A percentile compares a stretch with the other conserved stretches of the same genome.
phyloP scores from a whole-genome alignment of 345 rosid genomes.

The Hibiscus mutabilis region DNA sequence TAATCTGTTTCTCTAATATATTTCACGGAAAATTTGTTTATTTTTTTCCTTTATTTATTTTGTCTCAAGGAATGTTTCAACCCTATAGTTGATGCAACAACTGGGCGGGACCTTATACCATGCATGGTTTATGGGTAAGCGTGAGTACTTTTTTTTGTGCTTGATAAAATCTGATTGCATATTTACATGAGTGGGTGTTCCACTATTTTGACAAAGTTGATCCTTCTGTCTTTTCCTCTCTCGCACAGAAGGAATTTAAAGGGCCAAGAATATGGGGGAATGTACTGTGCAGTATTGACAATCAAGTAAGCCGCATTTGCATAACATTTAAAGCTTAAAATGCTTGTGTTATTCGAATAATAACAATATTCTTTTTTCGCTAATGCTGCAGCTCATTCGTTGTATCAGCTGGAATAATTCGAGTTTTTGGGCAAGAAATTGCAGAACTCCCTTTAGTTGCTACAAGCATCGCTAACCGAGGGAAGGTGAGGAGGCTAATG shows the following conservation, averaged over 20 bases:
- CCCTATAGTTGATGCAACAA: conserved; percentile 74
- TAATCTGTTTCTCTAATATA: background rate
- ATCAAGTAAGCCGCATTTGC: conserved; percentile 58
- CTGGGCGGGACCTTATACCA: conserved; percentile 79
- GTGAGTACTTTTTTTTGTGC: background rate
- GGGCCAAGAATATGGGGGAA: conserved; percentile 85
- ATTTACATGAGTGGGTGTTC: background rate
- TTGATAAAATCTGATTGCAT: background rate
- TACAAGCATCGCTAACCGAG: conserved; percentile 59
- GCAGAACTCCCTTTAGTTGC: conserved; percentile 97
- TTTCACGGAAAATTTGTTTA: background rate
- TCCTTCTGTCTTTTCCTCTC: background rate
- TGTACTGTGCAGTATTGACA: conserved; percentile 77
- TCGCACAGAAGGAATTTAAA: conserved; percentile 49
- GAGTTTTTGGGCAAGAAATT: conserved; percentile 76
- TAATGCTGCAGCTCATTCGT: conserved; percentile 53
- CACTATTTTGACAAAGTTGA: conserved; percentile 3
- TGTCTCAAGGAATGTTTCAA: conserved; percentile 37
- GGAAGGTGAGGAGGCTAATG: conserved; percentile 50
- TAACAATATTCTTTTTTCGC: conserved; percentile 3
- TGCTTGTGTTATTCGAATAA: background rate
- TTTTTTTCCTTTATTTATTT: background rate
- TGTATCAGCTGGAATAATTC: conserved; percentile 73
- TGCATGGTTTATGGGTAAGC: conserved; percentile 91
- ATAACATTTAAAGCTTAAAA: conserved; percentile 3